Conservation (phyloP, 1,284 basidiomycete genomes). For the Schizophyllum commune region DNA sequence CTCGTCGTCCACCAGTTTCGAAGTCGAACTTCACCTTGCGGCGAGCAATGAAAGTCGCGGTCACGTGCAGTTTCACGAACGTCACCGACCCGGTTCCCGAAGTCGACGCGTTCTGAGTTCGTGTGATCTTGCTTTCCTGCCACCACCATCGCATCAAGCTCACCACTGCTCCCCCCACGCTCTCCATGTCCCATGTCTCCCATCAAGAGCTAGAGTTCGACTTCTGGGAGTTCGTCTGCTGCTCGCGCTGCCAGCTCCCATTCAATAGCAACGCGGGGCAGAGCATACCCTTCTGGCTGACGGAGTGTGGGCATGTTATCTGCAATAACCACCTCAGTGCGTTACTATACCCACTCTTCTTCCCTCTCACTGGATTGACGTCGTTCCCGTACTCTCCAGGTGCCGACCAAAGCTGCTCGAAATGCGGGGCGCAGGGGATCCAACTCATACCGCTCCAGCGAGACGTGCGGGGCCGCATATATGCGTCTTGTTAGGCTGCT, state of each 20-base stretch:
- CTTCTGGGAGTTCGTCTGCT: slow-evolving; percentile 74
- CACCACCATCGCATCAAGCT: neutral
- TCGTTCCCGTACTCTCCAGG: slow-evolving; percentile 29
- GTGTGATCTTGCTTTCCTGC: neutral
- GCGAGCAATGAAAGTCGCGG: no score
- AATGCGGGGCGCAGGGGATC: slow-evolving; percentile 55
- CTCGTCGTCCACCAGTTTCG: neutral
- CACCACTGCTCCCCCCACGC: neutral
- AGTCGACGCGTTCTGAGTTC: neutral
- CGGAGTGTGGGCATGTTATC: slow-evolving; percentile 74
- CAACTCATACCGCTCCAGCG: slow-evolving; percentile 64
- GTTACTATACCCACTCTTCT: slow-evolving; percentile 18
- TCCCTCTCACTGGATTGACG: slow-evolving; percentile 4
- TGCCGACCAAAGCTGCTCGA: slow-evolving; percentile 60
- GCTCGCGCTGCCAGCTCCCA: slow-evolving; percentile 57
- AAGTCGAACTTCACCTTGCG: no score
- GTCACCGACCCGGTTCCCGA: neutral
- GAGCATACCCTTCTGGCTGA: slow-evolving; percentile 75
- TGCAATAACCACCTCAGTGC: slow-evolving; percentile 77
- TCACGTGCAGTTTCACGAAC: neutral
- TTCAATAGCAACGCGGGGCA: slow-evolving; percentile 44
- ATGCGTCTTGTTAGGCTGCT: neutral
- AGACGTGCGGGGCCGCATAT: slow-evolving; percentile 40
- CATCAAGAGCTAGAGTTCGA: slow-evolving; percentile 32
- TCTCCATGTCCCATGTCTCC: neutral